Conservation (phyloP, 2,329 filamentous ascomycete species). For the Cercospora canescens region DNA sequence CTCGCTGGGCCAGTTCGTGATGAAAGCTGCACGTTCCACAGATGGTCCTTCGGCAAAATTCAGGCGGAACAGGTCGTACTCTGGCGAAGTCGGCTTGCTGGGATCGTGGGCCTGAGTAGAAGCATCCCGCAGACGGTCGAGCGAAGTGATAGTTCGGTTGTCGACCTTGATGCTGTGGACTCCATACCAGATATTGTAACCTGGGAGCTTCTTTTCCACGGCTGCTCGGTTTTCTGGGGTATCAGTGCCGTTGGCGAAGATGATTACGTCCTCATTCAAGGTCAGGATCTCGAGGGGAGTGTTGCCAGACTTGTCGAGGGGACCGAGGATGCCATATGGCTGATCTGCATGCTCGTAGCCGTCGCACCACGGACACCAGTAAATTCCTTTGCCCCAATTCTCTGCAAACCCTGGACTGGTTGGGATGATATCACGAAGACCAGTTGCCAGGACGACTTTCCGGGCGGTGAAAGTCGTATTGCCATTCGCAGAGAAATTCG, state of each 20-base stretch:
- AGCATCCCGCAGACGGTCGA: conserved; percentile 12
- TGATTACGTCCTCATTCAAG: conserved; percentile 14
- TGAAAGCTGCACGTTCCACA: conserved; percentile 10
- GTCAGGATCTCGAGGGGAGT: conserved; percentile 15
- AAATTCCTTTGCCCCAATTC: conserved; percentile 26
- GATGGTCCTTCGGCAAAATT: conserved; percentile 10
- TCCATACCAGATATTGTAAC: conserved; percentile 8
- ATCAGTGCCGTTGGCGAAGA: conserved; percentile 16
- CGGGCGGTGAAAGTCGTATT: conserved; percentile 17
- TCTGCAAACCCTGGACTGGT: conserved; percentile 23
- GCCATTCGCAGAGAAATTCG: conserved; percentile 10
- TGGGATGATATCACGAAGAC: conserved; percentile 25
- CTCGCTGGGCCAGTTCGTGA: conserved; percentile 14
- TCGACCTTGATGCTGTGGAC: conserved; percentile 16
- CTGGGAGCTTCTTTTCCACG: conserved; percentile 9
- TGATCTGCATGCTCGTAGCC: conserved; percentile 23
- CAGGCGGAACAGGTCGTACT: conserved; percentile 16
- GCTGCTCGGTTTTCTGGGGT: conserved; percentile 11
- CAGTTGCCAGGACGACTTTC: conserved; percentile 26
- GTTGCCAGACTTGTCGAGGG: conserved; percentile 5
- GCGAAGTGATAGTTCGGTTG: conserved; percentile 16
- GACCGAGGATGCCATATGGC: conserved; percentile 13
- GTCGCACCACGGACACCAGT: conserved; percentile 29
- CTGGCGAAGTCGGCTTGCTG: conserved; percentile 6
- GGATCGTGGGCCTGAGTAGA: conserved; percentile 5